Evolutionary conservation across 164 flowering plant species (phyloP), one percentile per base, ranked within the genome.

Genomic region (Nymphaea colorata): DNA sequence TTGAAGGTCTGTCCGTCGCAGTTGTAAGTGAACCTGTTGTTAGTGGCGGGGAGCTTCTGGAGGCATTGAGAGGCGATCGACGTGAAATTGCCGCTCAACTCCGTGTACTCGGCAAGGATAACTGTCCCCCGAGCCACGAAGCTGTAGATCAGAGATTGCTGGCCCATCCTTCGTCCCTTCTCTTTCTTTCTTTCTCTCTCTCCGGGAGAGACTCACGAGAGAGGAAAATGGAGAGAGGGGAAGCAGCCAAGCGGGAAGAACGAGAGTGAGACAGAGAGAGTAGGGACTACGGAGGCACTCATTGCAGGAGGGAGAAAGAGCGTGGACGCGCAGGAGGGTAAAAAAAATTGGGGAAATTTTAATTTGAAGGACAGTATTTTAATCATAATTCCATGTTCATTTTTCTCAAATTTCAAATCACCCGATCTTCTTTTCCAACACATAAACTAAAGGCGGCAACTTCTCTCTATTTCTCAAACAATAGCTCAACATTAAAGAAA

Each of bases 1-100:
- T 72, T 72, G 67, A 72, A 72, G 57, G 74, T 67, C 41, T 72
- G 74, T 43, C 57, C 67, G 18, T 71, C 74, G 70, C 74, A 71
- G 36, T 71, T 71, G 70, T 71, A 71, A 41, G 74, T 71, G 60
- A 71, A 71, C 62, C 62, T 71, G 70, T 71, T 71, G 70, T 67
- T 71, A 66, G 62, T 62, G 42, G 74, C 62, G 2, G 74, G 74
- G 51, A 69, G 72, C 69, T 73, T 73, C 44, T 73, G 76, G 43
- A 73, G 76, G 63, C 76, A 73, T 36, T 73, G 76, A 4, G 64
- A 42, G 6, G 76, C 76, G 44, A 73, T 73, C 45, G 61, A 18
- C 55, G 57, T 69, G 66, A 73, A 73, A 62, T 73, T 73, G 16
- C 76, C 76, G 12, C 60, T 64, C 66, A 73, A 69, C 44, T 73